phyloP scores from a whole-genome alignment of 2,329 filamentous ascomycete genomes.

The Dactylellina cionopaga region DNA sequence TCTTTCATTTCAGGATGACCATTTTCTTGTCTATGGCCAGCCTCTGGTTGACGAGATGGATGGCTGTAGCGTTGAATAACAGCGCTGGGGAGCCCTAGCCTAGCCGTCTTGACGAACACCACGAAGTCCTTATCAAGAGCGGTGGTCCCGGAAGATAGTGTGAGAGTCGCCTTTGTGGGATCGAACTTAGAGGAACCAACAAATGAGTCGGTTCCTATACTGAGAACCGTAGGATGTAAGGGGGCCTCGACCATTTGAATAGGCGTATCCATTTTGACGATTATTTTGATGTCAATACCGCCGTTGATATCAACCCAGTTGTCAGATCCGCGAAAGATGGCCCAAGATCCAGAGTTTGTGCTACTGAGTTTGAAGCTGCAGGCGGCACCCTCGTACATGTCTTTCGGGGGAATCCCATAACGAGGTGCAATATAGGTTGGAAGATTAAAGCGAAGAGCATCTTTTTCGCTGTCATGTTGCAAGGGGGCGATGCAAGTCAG shows the following conservation, averaged over 20 bases:
- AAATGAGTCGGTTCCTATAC: constrained; percentile 68
- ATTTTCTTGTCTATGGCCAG: too few relatives aligned
- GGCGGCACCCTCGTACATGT: constrained; percentile 56
- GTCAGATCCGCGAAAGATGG: background rate
- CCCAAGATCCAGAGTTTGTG: constrained; percentile 21
- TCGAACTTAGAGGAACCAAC: constrained; percentile 59
- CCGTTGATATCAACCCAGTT: constrained; percentile 57
- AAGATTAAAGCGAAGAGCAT: constrained; percentile 75
- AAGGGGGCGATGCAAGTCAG: constrained; percentile 76
- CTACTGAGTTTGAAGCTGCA: constrained; percentile 34
- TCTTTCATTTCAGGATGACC: constrained; percentile 72
- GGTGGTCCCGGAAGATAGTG: constrained; percentile 66
- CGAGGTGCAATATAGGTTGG: constrained; percentile 74
- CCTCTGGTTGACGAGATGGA: too few relatives aligned
- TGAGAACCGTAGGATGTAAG: constrained; percentile 73
- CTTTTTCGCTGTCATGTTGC: constrained; percentile 75
- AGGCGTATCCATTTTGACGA: constrained; percentile 68
- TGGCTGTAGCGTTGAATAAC: constrained; percentile 73
- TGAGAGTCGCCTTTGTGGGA: constrained; percentile 72
- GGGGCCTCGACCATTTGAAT: constrained; percentile 71
- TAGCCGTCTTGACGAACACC: constrained; percentile 67
- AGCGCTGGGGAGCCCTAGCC: constrained; percentile 70
- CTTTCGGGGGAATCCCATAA: constrained; percentile 67
- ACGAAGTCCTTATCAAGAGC: constrained; percentile 74
- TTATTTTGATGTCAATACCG: constrained; percentile 68